Evolutionary conservation across 768 basidiomycete species (phyloP), one percentile per base, ranked within the genome.

Genomic region (Auricularia sp.): DNA sequence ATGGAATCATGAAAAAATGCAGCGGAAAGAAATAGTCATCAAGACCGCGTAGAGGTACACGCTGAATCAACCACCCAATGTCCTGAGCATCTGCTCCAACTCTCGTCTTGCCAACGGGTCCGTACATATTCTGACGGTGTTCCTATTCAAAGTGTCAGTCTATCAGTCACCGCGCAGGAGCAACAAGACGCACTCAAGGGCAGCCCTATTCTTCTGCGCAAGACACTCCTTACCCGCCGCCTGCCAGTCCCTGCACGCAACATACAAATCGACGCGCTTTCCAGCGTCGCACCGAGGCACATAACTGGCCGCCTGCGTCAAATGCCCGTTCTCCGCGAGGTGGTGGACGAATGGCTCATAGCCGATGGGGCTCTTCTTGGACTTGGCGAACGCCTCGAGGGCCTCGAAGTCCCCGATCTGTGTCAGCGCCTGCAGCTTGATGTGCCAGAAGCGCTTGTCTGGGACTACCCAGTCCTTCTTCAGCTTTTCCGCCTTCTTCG

Each of bases 371-470:
- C 90, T 93, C 68, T 92, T 84, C 75, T 85, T 94, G 42, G 88
- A 89, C 69, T 87, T 89, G 1, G 93, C 85, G 72, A 99, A 96
- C 0, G 81, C 72, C 60, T 98, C 93, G 14, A 98, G 80, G 1
- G 82, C 86, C 39, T 94, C 90, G 74, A 94, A 98, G 74, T 97
- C 93, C 65, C 85, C 80, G 23, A 83, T 77, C n/a, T 82, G 80
- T 10, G 88, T 87, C 64, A 98, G 75, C 0, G 93, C 90, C 62
- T 91, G 84, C 3, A 99, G 74, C 73, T 97, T 98, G 68, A 93
- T 71, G 76, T 93, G 90, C 94, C 94, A 98, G 76, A 93, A 98
- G 60, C 96, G 81, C 77, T 95, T 98, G 72, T 98, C 97, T 0
- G 93, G 85, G 1, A 99, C 91, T 72, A 90, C 95, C 79, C 93